A percentile compares a stretch with the other conserved stretches of the same genome.
These are phyloP conservation scores for Diaporthe ampelina DNA, from an alignment of 2,329 filamentous ascomycete genomes.

Conservation along the genomic window DNA sequence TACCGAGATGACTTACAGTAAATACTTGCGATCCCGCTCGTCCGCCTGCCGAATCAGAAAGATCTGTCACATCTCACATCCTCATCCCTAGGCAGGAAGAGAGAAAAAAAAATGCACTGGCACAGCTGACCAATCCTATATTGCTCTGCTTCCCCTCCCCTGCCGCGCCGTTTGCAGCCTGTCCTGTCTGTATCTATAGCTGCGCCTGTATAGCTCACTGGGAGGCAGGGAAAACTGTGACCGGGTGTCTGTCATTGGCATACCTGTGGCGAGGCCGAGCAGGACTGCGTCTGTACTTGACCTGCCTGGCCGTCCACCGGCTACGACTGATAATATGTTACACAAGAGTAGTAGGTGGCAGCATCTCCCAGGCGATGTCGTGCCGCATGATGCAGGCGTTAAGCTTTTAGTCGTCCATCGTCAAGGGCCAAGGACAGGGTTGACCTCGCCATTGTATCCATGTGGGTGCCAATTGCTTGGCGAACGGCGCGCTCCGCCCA, in stretches of 20 bases:
- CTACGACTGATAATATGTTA: neutral
- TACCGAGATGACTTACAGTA: constrained; percentile 32
- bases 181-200: neutral
- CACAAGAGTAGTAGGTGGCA: neutral
- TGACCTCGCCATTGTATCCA: constrained; percentile 16
- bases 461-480: constrained; percentile 31
- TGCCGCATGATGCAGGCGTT: constrained; percentile 6
- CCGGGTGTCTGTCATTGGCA: no score
- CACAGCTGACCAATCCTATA: constrained; percentile 26
- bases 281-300: neutral
- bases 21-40: constrained; percentile 30
- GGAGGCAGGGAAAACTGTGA: no score
- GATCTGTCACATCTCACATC: constrained; percentile 29
- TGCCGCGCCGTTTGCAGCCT: neutral
- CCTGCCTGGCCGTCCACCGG: neutral
- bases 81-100: constrained; percentile 14
- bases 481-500: constrained; percentile 31
- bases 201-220: neutral
- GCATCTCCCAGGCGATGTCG: neutral
- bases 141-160: neutral
- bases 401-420: constrained; percentile 13
- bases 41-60: constrained; percentile 29
- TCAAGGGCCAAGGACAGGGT: constrained; percentile 5
- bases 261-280: neutral
- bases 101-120: constrained; percentile 13